phyloP scores from a whole-genome alignment of 495 filamentous ascomycete genomes.

The Acidomyces sp. region DNA sequence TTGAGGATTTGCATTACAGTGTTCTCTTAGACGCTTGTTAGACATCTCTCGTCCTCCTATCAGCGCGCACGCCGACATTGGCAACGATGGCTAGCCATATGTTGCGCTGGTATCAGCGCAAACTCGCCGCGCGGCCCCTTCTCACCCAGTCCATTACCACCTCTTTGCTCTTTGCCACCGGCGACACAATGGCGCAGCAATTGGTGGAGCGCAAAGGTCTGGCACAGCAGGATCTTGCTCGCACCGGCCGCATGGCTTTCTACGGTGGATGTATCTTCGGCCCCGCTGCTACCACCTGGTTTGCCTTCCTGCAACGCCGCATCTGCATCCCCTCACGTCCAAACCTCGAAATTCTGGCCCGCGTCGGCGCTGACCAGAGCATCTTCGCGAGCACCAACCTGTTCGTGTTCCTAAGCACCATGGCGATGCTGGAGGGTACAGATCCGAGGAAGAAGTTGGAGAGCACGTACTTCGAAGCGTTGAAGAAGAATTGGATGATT shows the following conservation, averaged over 20 bases:
- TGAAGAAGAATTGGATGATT: slow-evolving; percentile 77
- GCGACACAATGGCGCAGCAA: slow-evolving; percentile 89
- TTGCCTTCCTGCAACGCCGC: slow-evolving; percentile 57
- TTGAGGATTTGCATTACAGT: background rate
- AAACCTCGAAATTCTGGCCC: slow-evolving; percentile 60
- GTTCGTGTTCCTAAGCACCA: slow-evolving; percentile 65
- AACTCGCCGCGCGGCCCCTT: slow-evolving; percentile 65
- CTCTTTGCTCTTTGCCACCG: slow-evolving; percentile 77
- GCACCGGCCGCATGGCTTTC: slow-evolving; percentile 79
- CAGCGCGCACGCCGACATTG: too few relatives aligned
- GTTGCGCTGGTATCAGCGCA: slow-evolving; percentile 79
- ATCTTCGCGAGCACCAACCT: slow-evolving; percentile 75
- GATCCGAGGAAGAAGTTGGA: slow-evolving; percentile 57
- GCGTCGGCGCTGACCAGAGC: slow-evolving; percentile 73
- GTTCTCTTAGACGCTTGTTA: too few relatives aligned
- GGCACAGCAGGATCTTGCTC: slow-evolving; percentile 63
- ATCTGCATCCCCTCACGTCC: slow-evolving; percentile 48
- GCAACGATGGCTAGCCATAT: too few relatives aligned
- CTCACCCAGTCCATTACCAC: slow-evolving; percentile 83
- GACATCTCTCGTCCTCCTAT: too few relatives aligned
- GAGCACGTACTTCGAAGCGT: slow-evolving; percentile 50
- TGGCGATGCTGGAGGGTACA: slow-evolving; percentile 77
- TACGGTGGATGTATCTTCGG: slow-evolving; percentile 93
- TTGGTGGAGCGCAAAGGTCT: slow-evolving; percentile 69
- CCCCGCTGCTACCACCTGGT: slow-evolving; percentile 83